A percentile compares a stretch with the other conserved stretches of the same genome.
These are phyloP conservation scores for Apiospora pterosperma DNA, from an alignment of 2,329 filamentous ascomycete species.

Conservation along the genomic window DNA sequence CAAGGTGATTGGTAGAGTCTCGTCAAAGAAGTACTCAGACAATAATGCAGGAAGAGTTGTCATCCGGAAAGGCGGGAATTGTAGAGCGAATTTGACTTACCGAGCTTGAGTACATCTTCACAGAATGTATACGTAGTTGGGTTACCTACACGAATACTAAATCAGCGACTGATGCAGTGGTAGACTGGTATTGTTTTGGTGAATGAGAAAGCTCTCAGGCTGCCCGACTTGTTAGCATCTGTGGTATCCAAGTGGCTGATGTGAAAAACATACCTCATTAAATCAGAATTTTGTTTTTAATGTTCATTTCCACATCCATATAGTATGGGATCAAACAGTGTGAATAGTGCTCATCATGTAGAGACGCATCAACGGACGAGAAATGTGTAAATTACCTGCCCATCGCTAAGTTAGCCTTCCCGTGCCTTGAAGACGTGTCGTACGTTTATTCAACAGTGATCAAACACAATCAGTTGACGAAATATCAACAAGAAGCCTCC, in stretches of 20 bases:
- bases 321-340: conserved; percentile 34
- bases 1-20: conserved; percentile 53
- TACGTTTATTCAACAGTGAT: background rate
- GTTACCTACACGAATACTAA: background rate
- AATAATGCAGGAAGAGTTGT: conserved; percentile 40
- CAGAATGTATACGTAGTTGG: too few relatives aligned
- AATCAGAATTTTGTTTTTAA: conserved; percentile 31
- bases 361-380: conserved; percentile 1
- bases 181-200: background rate
- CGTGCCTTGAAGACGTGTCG: background rate
- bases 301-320: conserved; percentile 31
- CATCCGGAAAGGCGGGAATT: conserved; percentile 42
- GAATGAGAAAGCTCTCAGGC: conserved; percentile 6
- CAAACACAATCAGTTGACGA: conserved; percentile 58
- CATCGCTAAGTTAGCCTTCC: background rate
- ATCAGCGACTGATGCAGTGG: background rate
- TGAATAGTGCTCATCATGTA: conserved; percentile 36
- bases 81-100: background rate
- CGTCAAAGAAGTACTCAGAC: conserved; percentile 54
- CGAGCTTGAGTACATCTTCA: background rate
- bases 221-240: background rate
- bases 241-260: conserved; percentile 24
- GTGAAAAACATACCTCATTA: conserved; percentile 34
- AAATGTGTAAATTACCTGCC: conserved; percentile 3
- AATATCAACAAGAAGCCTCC: conserved; percentile 60